Evolutionary conservation across 129 eudicot species (phyloP).

Genomic region (Ambrosia artemisiifolia): DNA sequence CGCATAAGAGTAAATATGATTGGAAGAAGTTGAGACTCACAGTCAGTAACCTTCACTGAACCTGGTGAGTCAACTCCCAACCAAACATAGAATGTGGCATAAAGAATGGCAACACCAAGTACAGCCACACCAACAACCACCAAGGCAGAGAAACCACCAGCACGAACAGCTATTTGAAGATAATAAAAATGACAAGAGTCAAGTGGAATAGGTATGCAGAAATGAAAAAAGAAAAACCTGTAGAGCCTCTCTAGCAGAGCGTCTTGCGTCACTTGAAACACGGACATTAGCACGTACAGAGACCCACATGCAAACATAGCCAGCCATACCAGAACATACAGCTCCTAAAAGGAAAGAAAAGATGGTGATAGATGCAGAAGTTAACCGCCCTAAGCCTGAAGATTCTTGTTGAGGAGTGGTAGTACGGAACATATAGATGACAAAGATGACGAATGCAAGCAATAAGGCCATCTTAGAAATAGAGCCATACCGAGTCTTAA

Average conservation of each 20-base stretch:
- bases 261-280: constrained; percentile 95
- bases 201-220: constrained; percentile 13
- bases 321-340: constrained; percentile 94
- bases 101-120: constrained; percentile 84
- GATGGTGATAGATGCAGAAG: constrained; percentile 82
- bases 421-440: constrained; percentile 81
- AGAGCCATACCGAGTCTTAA: constrained; percentile 88
- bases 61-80: constrained; percentile 89
- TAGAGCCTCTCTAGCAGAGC: constrained; percentile 95
- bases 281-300: constrained; percentile 98
- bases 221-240: constrained; percentile 48
- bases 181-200: constrained; percentile 8
- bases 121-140: constrained; percentile 99
- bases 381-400: constrained; percentile 76
- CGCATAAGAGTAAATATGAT: constrained; percentile 14
- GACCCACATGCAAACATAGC: constrained; percentile 99
- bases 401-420: constrained; percentile 84
- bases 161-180: constrained; percentile 84
- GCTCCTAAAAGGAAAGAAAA: constrained; percentile 90
- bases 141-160: constrained; percentile 96
- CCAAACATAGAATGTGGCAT: constrained; percentile 84
- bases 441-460: constrained; percentile 72
- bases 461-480: constrained; percentile 92
- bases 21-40: constrained; percentile 49
- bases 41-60: constrained; percentile 86